phyloP scores from a whole-genome alignment of 306 rosid species.

The Cucumis cinereus region DNA sequence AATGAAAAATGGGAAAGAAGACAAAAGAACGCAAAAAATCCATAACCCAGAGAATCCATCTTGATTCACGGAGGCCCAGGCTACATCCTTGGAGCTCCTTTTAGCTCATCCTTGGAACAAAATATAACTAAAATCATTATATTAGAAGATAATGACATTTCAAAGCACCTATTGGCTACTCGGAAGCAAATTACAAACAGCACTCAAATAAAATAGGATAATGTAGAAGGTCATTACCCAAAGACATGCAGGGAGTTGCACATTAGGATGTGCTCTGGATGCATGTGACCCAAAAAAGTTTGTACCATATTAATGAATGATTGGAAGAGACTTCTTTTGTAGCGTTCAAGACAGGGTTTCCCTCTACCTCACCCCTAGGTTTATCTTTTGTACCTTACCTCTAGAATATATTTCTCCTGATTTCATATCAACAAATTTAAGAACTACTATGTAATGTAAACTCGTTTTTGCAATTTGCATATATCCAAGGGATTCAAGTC shows the following conservation, averaged over 20 bases:
- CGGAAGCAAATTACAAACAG: neutral
- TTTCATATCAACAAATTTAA: neutral
- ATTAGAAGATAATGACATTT: neutral
- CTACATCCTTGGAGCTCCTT: too few species aligned
- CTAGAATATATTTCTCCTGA: neutral
- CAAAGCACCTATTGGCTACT: neutral
- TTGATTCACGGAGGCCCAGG: too few species aligned
- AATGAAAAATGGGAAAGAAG: too few species aligned
- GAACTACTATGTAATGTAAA: neutral
- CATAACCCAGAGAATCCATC: too few species aligned
- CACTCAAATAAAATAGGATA: neutral
- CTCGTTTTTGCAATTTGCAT: neutral
- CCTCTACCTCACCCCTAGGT: neutral
- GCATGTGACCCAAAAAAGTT: neutral
- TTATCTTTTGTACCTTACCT: neutral
- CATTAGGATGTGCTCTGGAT: neutral
- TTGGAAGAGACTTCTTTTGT: neutral
- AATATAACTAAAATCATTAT: neutral
- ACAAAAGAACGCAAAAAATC: too few species aligned
- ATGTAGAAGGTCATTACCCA: neutral
- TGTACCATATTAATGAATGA: neutral
- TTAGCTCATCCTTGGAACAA: too few species aligned
- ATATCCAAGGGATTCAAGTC: neutral
- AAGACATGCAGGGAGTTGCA: neutral
- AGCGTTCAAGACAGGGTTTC: neutral